Evolutionary conservation across 768 basidiomycete genomes (phyloP).

Genomic region (Lentinula boryana): DNA sequence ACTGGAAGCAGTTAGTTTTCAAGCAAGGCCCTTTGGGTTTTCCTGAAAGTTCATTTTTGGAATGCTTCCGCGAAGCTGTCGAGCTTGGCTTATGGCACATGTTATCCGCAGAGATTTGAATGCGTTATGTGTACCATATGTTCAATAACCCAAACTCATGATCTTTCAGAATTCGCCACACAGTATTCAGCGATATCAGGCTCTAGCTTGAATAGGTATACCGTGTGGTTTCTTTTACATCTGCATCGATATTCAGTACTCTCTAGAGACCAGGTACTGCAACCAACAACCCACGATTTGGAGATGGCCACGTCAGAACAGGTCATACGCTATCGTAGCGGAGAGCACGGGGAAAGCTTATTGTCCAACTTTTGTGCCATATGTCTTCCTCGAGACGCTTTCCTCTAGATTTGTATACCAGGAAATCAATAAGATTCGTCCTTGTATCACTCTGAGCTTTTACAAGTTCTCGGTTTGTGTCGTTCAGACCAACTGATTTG

Average conservation of each 20-base stretch:
- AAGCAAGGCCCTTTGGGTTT: not conserved
- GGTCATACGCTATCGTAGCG: not conserved
- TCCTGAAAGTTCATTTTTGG: not conserved
- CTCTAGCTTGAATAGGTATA: not conserved
- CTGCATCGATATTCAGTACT: not conserved
- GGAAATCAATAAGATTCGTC: not conserved
- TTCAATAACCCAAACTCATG: not conserved
- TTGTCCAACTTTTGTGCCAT: not conserved
- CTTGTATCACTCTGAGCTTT: not conserved
- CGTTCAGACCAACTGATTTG: not conserved
- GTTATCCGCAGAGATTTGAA: not conserved
- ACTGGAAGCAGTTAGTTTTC: not conserved
- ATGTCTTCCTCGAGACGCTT: not conserved
- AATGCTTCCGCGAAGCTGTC: not conserved
- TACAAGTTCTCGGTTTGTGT: not conserved
- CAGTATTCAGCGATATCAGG: not conserved
- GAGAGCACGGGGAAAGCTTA: not conserved
- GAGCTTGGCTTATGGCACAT: not conserved
- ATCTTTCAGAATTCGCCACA: not conserved
- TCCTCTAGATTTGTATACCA: not conserved
- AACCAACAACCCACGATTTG: not conserved
- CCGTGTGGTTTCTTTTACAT: not conserved
- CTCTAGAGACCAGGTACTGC: not conserved
- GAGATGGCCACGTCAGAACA: conserved; percentile 1
- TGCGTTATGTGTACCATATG: not conserved